These are phyloP conservation scores for Pseudogymnoascus sp. DNA, from an alignment of 2,329 filamentous ascomycete species.

Conservation along the genomic window DNA sequence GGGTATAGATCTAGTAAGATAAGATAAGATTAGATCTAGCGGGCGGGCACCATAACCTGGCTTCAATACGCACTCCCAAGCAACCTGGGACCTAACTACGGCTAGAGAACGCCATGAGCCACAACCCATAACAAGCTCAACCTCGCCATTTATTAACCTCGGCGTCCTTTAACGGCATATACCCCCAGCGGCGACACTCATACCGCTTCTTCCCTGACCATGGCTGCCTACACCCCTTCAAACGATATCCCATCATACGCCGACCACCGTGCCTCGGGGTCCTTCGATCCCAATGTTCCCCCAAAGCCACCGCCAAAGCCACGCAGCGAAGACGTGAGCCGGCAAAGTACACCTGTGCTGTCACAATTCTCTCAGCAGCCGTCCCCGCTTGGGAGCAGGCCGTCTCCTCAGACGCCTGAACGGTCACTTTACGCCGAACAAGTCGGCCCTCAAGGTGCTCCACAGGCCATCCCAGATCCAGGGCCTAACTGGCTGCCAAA, in stretches of 20 bases:
- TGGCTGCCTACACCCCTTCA: conserved; percentile 8
- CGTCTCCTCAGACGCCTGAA: conserved; percentile 14
- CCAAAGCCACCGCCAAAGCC: conserved; percentile 69
- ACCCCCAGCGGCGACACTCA: background rate
- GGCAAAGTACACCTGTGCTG: conserved; percentile 51
- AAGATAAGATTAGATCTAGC: background rate
- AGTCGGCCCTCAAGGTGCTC: conserved; percentile 12
- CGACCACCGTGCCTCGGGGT: conserved; percentile 15
- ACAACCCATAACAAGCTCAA: background rate
- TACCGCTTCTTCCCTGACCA: background rate
- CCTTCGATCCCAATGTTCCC: conserved; percentile 46
- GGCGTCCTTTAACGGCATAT: background rate
- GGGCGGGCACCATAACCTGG: background rate
- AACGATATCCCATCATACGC: conserved; percentile 16
- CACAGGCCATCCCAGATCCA: conserved; percentile 42
- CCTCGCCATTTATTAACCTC: background rate
- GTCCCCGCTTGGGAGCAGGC: conserved; percentile 32
- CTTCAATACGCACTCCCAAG: background rate
- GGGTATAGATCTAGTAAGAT: background rate
- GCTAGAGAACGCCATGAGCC: conserved; percentile 1
- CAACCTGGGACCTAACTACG: background rate
- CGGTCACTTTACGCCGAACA: background rate
- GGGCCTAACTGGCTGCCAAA: conserved; percentile 74
- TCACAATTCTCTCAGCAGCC: background rate
- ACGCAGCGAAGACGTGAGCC: conserved; percentile 60